A percentile compares a stretch with the other conserved stretches of the same genome.
Evolutionary conservation across 768 basidiomycete species (phyloP).

Genomic region (Russula ochroleuca): DNA sequence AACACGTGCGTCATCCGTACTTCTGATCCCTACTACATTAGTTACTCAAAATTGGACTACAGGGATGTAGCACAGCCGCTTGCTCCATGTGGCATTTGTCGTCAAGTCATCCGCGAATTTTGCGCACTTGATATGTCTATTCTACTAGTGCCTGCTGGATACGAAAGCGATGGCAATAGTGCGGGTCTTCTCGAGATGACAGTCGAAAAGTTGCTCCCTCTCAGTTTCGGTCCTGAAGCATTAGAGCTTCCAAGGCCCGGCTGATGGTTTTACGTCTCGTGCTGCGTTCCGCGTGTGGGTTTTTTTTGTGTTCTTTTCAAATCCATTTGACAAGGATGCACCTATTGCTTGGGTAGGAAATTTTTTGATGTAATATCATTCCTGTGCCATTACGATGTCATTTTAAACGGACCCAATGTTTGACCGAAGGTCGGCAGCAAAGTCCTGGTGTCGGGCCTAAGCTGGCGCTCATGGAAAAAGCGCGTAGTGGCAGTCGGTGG

Average conservation of each 20-base stretch:
- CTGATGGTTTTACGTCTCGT: neutral
- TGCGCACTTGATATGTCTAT: conserved; percentile 70
- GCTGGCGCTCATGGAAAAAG: neutral
- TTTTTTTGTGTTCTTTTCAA: neutral
- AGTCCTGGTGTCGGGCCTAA: neutral
- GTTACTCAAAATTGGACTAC: neutral
- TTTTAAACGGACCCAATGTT: neutral
- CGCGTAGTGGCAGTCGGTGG: neutral
- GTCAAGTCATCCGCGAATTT: conserved; percentile 88
- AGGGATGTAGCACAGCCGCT: conserved; percentile 66
- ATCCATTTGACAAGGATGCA: neutral
- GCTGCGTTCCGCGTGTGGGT: neutral
- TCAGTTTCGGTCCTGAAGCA: conserved; percentile 26
- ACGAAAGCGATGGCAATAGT: conserved; percentile 31
- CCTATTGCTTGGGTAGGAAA: neutral
- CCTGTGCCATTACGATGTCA: neutral
- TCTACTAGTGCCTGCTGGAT: conserved; percentile 63
- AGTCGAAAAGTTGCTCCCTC: conserved; percentile 20
- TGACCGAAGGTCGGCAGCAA: neutral
- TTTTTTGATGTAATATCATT: neutral
- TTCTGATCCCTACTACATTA: neutral
- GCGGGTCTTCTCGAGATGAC: conserved; percentile 22
- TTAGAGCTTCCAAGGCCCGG: conserved; percentile 23
- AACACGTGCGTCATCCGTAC: conserved; percentile 50
- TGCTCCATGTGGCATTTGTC: conserved; percentile 92